A percentile compares a stretch with the other conserved stretches of the same genome.
These are phyloP conservation scores for Glycyrrhiza uralensis DNA, from an alignment of 306 rosid genomes.

Conservation along the genomic window DNA sequence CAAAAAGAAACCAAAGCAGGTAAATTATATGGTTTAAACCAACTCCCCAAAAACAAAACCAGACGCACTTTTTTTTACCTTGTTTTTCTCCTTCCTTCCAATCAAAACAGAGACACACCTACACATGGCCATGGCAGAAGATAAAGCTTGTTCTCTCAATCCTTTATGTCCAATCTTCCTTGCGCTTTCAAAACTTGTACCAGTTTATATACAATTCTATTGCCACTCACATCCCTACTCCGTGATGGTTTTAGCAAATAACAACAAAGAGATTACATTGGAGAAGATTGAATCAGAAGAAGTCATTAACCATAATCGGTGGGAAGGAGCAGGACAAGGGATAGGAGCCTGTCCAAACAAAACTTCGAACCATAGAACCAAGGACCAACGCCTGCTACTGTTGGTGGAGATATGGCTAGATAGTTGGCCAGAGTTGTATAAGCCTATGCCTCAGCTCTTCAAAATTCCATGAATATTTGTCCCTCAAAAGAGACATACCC, in stretches of 20 bases:
- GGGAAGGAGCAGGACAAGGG: slow-evolving; percentile 60
- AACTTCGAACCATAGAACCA: slow-evolving; percentile 30
- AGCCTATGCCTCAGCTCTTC: slow-evolving; percentile 34
- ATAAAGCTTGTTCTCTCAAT: not conserved
- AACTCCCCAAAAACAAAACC: not conserved
- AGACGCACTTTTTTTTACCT: slow-evolving; percentile 46
- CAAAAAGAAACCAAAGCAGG: slow-evolving; percentile 13
- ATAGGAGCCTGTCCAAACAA: slow-evolving; percentile 36
- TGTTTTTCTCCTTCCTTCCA: slow-evolving; percentile 50
- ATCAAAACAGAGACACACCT: slow-evolving; percentile 51
- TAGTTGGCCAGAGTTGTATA: slow-evolving; percentile 78
- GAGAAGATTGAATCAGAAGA: slow-evolving; percentile 14
- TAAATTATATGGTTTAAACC: not conserved
- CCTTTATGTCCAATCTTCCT: slow-evolving; percentile 7
- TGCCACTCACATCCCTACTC: slow-evolving; percentile 38
- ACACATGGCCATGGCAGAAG: slow-evolving; percentile 48
- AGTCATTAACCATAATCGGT: slow-evolving; percentile 81
- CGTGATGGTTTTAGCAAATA: not conserved
- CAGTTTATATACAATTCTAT: not conserved
- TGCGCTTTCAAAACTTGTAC: not conserved
- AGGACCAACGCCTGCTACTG: slow-evolving; percentile 31
- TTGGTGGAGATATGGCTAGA: slow-evolving; percentile 32
- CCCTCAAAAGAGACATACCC: slow-evolving; percentile 23
- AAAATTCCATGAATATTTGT: slow-evolving; percentile 39
- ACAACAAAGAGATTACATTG: slow-evolving; percentile 30